Evolutionary conservation across 495 filamentous ascomycete genomes (phyloP).

Genomic region (Xylaria scruposa): DNA sequence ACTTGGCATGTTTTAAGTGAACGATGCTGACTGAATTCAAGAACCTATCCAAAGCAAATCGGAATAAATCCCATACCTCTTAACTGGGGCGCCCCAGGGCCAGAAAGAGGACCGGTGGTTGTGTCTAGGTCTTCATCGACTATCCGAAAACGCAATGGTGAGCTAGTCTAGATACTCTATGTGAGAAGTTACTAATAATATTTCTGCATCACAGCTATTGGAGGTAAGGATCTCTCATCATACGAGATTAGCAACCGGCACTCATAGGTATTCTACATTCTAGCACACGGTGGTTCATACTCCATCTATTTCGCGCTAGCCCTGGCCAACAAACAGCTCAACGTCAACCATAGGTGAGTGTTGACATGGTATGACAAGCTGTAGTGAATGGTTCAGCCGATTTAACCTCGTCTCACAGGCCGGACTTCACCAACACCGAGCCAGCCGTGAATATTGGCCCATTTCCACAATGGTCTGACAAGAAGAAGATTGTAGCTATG

Average conservation of each 20-base stretch:
- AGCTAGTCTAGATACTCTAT: slow-evolving; percentile 36
- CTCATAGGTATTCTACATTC: neutral
- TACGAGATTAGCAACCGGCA: neutral
- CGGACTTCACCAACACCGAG: slow-evolving; percentile 94
- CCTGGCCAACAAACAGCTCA: slow-evolving; percentile 87
- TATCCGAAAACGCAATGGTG: slow-evolving; percentile 85
- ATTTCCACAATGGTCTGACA: slow-evolving; percentile 87
- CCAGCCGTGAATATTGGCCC: slow-evolving; percentile 87
- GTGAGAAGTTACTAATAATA: slow-evolving; percentile 27
- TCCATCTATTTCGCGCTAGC: slow-evolving; percentile 95
- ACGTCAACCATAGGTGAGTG: slow-evolving; percentile 71
- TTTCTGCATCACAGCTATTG: slow-evolving; percentile 46
- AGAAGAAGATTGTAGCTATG: slow-evolving; percentile 97
- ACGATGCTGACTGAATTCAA: slow-evolving; percentile 43
- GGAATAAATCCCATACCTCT: slow-evolving; percentile 90
- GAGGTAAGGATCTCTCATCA: slow-evolving; percentile 46
- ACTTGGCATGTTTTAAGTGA: neutral
- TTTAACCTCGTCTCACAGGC: slow-evolving; percentile 45
- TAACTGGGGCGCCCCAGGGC: slow-evolving; percentile 84
- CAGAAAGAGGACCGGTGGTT: slow-evolving; percentile 83
- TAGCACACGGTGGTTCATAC: slow-evolving; percentile 95
- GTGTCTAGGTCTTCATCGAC: slow-evolving; percentile 79
- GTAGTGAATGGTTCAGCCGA: slow-evolving; percentile 19
- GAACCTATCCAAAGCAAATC: slow-evolving; percentile 92
- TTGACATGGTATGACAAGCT: slow-evolving; percentile 1